Conservation (phyloP, 768 basidiomycete genomes). For the Tulasnella calospora region DNA sequence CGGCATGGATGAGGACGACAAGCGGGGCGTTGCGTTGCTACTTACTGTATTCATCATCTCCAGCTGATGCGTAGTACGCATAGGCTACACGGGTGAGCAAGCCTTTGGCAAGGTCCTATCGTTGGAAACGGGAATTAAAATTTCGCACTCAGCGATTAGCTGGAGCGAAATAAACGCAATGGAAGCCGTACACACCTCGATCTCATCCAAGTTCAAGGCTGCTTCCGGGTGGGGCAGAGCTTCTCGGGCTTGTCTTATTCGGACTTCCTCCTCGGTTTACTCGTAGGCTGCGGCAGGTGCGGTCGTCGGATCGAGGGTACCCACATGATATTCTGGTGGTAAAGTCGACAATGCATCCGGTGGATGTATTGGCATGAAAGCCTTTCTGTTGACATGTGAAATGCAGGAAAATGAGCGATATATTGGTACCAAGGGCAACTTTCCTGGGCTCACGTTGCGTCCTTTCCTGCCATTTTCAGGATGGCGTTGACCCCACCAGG, state of each 20-base stretch:
- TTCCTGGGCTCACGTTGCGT: constrained; percentile 47
- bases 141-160: background rate
- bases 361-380: constrained; percentile 79
- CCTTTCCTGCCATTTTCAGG: constrained; percentile 75
- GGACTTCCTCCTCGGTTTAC: constrained; percentile 37
- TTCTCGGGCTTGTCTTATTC: constrained; percentile 54
- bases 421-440: background rate
- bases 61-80: constrained; percentile 80
- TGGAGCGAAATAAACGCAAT: background rate
- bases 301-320: constrained; percentile 48
- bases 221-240: constrained; percentile 63
- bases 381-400: constrained; percentile 42
- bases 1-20: background rate
- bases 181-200: constrained; percentile 55
- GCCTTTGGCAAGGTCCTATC: constrained; percentile 63
- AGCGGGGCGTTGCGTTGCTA: constrained; percentile 28
- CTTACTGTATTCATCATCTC: constrained; percentile 79
- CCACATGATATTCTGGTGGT: constrained; percentile 65
- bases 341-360: constrained; percentile 72
- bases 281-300: constrained; percentile 39
- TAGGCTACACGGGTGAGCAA: constrained; percentile 69
- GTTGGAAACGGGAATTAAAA: background rate
- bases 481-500: constrained; percentile 81
- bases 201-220: constrained; percentile 62
- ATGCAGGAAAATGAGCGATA: background rate